A percentile compares a stretch with the other conserved stretches of the same genome.
Evolutionary conservation across 345 rosid species (phyloP).

Genomic region (Hibiscus tridactylites): DNA sequence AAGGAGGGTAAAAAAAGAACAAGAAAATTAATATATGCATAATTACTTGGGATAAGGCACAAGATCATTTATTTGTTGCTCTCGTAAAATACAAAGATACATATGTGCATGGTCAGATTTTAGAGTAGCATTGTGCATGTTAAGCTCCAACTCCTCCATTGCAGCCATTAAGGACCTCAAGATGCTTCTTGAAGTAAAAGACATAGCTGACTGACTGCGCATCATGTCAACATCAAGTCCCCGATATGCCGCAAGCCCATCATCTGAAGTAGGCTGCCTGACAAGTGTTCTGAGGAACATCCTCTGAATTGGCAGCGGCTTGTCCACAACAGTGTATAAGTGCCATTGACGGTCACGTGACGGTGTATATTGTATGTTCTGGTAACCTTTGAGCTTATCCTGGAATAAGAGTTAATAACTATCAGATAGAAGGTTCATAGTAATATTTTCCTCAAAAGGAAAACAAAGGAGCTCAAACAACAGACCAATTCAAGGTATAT

Average conservation of each 20-base stretch:
- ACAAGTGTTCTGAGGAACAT: constrained; percentile 97
- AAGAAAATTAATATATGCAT: constrained; percentile 7
- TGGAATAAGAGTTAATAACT: constrained; percentile 22
- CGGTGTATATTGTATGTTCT: constrained; percentile 60
- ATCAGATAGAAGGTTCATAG: constrained; percentile 9
- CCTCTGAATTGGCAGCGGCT: constrained; percentile 67
- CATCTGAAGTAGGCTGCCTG: constrained; percentile 72
- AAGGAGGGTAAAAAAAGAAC: not conserved
- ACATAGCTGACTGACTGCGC: constrained; percentile 35
- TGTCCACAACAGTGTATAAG: constrained; percentile 76
- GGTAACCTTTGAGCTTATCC: constrained; percentile 94
- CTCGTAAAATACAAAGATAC: constrained; percentile 87
- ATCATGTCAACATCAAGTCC: constrained; percentile 42
- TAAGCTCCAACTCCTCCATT: constrained; percentile 97
- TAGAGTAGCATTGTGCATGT: constrained; percentile 69
- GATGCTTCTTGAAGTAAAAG: constrained; percentile 77
- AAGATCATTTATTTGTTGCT: constrained; percentile 86
- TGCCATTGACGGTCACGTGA: constrained; percentile 97
- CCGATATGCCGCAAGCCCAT: constrained; percentile 50
- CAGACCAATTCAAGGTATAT: constrained; percentile 90
- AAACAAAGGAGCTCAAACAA: constrained; percentile 6
- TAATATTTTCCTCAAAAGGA: not conserved
- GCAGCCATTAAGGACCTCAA: constrained; percentile 82
- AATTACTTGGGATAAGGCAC: constrained; percentile 75
- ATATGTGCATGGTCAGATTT: constrained; percentile 88